Conservation (phyloP, 2,329 filamentous ascomycete genomes). For the Epichloe coenophiala region DNA sequence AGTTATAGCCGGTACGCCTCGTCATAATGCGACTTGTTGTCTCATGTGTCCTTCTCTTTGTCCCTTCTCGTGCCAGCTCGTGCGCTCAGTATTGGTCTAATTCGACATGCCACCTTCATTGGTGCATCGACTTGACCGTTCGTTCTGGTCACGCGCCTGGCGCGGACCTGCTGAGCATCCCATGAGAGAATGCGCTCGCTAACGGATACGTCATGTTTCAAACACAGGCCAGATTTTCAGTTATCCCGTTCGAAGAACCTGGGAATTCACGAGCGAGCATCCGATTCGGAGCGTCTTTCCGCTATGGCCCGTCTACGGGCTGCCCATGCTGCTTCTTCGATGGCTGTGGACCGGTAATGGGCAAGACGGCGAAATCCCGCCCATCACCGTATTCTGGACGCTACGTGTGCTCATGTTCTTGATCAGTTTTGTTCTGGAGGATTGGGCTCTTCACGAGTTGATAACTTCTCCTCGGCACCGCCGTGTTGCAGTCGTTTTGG, state of each 20-base stretch:
- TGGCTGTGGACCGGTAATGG: slow-evolving; percentile 87
- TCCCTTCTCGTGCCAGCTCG: neutral
- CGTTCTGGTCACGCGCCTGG: neutral
- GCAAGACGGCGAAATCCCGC: slow-evolving; percentile 60
- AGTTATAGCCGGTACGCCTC: slow-evolving; percentile 74
- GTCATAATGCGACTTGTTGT: neutral
- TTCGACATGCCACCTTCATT: neutral
- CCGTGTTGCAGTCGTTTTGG: slow-evolving; percentile 62
- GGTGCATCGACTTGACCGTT: neutral
- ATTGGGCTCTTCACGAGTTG: slow-evolving; percentile 93
- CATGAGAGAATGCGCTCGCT: neutral
- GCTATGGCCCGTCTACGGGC: slow-evolving; percentile 86
- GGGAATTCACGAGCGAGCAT: slow-evolving; percentile 83
- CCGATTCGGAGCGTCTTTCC: slow-evolving; percentile 95
- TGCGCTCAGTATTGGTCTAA: neutral
- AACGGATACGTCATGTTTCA: neutral
- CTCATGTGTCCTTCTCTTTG: neutral
- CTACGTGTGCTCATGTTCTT: slow-evolving; percentile 84
- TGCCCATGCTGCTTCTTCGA: slow-evolving; percentile 83
- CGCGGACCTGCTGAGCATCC: neutral
- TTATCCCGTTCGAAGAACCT: slow-evolving; percentile 80
- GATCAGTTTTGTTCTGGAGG: slow-evolving; percentile 89
- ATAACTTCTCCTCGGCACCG: slow-evolving; percentile 62
- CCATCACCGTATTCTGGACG: slow-evolving; percentile 81
- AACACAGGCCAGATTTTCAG: slow-evolving; percentile 72